Base-by-base conservation (phyloP, 441 rosid species). In the Gossypium laxum region DNA sequence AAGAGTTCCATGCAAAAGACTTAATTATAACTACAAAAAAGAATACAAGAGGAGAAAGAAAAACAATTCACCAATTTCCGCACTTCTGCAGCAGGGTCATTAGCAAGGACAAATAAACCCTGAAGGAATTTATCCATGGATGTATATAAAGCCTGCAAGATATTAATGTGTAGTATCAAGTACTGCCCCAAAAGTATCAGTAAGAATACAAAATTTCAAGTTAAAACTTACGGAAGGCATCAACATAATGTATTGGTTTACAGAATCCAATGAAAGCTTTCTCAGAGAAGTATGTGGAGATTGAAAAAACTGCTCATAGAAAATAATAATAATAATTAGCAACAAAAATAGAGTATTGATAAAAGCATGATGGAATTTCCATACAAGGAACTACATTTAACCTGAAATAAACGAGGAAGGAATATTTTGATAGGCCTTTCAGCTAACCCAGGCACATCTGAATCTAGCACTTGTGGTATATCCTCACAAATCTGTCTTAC, bases 61-160 rank as follows among this genome's bases (percentile, higher is more conserved):
- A 77, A 72, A 69, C 56, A 61, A 72, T 69, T 63, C 76, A 94
- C 98, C 87, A 91, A 84, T 87, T 94, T 94, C 76, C 96, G 91
- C 75, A 94, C 92, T 86, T 91, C 98, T 69, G 93, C 75, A 76
- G 86, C 71, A 69, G 93, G 85, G 75, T 94, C 97, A 82, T 82
- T 86, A 72, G 98, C 92, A 58, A 91, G 95, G 77, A 84, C 81
- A 81, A 94, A 94, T 82, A 94, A 84, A 66, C 98, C 97, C 79
- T 90, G 97, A 78, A 94, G 98, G 77, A 87, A 94, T 62, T 86
- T 86, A 80, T 84, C 93, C 96, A 94, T 89, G 64, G 96, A 87
- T 75, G 84, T 77, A 78, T 84, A 87, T 74, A 94, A 75, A 72
- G 92, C 98, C 98, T 94, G 84, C 72, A 81, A 69, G 54, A 55